Evolutionary conservation across 2,329 filamentous ascomycete species (phyloP).

Genomic region (Ambrosiella beaveri): DNA sequence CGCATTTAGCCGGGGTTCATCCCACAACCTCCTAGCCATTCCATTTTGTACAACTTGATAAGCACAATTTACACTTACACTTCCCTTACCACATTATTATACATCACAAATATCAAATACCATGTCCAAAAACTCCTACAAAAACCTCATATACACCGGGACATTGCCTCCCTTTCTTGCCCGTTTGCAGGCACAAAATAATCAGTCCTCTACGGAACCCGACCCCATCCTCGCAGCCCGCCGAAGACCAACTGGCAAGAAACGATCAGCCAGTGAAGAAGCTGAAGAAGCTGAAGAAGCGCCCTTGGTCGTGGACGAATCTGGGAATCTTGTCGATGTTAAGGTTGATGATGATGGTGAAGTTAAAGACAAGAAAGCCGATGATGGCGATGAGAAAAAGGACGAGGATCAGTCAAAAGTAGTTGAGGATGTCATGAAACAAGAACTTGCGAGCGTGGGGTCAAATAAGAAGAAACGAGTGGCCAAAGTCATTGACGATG

Average conservation of each 20-base stretch:
- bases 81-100: slow-evolving; percentile 14
- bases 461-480: slow-evolving; percentile 37
- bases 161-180: slow-evolving; percentile 44
- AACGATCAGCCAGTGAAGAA: slow-evolving; percentile 45
- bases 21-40: background rate
- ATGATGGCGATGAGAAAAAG: slow-evolving; percentile 10
- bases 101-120: slow-evolving; percentile 8
- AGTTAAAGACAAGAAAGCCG: slow-evolving; percentile 16
- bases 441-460: slow-evolving; percentile 26
- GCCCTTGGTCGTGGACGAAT: slow-evolving; percentile 58
- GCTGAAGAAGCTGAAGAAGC: slow-evolving; percentile 62
- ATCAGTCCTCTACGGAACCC: slow-evolving; percentile 26
- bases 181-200: slow-evolving; percentile 34
- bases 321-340: slow-evolving; percentile 43
- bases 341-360: slow-evolving; percentile 26
- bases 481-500: slow-evolving; percentile 30
- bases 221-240: slow-evolving; percentile 34
- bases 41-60: background rate
- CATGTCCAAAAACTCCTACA: slow-evolving; percentile 44
- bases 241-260: slow-evolving; percentile 30
- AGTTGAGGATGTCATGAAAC: slow-evolving; percentile 18
- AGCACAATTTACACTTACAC: background rate
- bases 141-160: slow-evolving; percentile 50
- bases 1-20: no score
- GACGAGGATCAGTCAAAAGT: slow-evolving; percentile 14